Base-by-base conservation (phyloP, 176 grass and related monocot genomes). In the Rhynchospora tenuis region DNA sequence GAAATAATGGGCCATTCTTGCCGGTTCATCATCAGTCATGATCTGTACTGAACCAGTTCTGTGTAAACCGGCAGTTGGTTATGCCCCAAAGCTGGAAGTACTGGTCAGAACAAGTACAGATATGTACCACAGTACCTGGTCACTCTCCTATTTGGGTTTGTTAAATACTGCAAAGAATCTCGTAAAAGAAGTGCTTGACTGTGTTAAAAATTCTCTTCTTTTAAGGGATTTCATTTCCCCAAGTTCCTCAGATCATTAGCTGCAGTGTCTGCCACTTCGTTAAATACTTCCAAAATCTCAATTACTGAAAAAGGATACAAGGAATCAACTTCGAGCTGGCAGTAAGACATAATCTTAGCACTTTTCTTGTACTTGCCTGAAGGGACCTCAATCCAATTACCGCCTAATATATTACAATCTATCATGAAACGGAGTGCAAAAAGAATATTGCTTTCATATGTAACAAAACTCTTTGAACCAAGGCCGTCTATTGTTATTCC, bases 391-490 rank as follows among this genome's bases (percentile, higher is more conserved):
- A 98, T 95, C 93, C 96, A 98, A 85, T 98, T 98, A 19, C 93
- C 96, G 86, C 96, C 96, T 73, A 95, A 88, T 88, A 98, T 91
- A 27, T 90, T 89, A 86, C 96, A 81, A 76, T 98, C 93, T 86
- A 98, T 95, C 96, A 98, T 98, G 83, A 98, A 95, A 45, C 96
- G 89, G 67, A 98, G 96, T 28, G 96, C 96, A 84, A 95, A 98
- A 87, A 98, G 89, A 86, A 98, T 90, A 66, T 95, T 95, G 88
- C 96, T 98, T 90, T 98, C 96, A 58, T 98, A 98, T 82, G 93
- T 98, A 43, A 95, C 66, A 54, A 98, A 93, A 88, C 83, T 89
- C 83, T 91, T 98, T 13, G 88, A 95, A 85, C 96, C 93, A 70
- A 95, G 63, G 60, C 93, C 93, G 86, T 95, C 96, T 47, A 98